These are phyloP conservation scores for Leptodontidium sp. DNA, from an alignment of 2,329 filamentous ascomycete species.

Conservation along the genomic window DNA sequence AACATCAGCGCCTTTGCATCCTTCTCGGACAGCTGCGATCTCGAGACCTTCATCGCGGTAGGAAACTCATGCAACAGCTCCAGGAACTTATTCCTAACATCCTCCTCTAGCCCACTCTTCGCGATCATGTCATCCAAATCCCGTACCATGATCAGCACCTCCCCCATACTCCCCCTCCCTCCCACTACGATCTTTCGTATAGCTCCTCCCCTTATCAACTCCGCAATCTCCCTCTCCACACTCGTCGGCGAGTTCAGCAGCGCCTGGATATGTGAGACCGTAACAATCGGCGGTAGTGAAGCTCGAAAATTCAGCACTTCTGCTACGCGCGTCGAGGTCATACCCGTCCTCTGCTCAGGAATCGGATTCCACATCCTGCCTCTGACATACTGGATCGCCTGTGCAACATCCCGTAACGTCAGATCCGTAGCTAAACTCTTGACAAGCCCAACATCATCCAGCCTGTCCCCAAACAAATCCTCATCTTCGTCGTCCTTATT, in stretches of 20 bases:
- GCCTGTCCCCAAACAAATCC: slow-evolving; percentile 54
- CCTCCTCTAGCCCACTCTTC: slow-evolving; percentile 50
- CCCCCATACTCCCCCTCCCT: slow-evolving; percentile 62
- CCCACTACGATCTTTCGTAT: slow-evolving; percentile 71
- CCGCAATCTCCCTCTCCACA: slow-evolving; percentile 72
- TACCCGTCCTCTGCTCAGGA: slow-evolving; percentile 64
- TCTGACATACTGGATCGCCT: slow-evolving; percentile 70
- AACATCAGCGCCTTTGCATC: slow-evolving; percentile 67
- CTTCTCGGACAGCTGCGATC: slow-evolving; percentile 50
- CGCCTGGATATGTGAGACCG: slow-evolving; percentile 70
- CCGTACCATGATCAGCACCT: slow-evolving; percentile 66
- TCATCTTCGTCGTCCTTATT: slow-evolving; percentile 43
- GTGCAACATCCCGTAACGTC: slow-evolving; percentile 66
- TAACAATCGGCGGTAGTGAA: slow-evolving; percentile 69
- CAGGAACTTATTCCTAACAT: slow-evolving; percentile 60
- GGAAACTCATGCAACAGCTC: slow-evolving; percentile 60
- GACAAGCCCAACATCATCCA: slow-evolving; percentile 68
- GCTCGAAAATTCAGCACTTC: slow-evolving; percentile 69
- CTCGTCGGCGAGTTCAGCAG: slow-evolving; percentile 68
- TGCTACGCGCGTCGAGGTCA: slow-evolving; percentile 69
- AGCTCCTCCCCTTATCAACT: slow-evolving; percentile 63
- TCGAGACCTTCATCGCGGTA: slow-evolving; percentile 52
- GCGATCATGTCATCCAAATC: slow-evolving; percentile 62
- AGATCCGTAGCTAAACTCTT: slow-evolving; percentile 62
- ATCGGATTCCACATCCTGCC: slow-evolving; percentile 70